Percentiles rank a stretch among this genome's conserved stretches.
phyloP scores from a whole-genome alignment of 73 alveolate genomes.

The Diophrys sp. region DNA sequence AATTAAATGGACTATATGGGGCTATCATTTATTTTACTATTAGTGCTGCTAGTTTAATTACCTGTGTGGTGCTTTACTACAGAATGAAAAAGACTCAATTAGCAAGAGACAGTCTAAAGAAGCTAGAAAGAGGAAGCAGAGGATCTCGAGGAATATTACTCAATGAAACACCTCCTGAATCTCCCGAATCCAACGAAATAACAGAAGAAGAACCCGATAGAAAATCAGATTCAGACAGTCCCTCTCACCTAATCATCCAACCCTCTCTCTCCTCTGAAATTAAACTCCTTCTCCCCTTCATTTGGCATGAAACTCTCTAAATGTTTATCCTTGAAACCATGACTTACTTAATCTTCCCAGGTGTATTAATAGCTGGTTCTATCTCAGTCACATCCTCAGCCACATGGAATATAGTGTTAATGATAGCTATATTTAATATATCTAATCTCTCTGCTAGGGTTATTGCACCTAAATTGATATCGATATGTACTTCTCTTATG shows the following conservation, averaged over 20 bases:
- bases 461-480: neutral
- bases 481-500: neutral
- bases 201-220: no score
- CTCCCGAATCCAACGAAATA: no score
- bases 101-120: neutral
- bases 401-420: neutral
- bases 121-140: no score
- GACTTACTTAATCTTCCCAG: neutral
- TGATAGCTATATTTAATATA: neutral
- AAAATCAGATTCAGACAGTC: no score
- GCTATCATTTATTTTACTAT: neutral
- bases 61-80: neutral
- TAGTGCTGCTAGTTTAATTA: neutral
- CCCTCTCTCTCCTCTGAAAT: no score
- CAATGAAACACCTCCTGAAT: no score
- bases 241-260: no score
- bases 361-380: neutral
- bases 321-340: neutral
- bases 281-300: no score
- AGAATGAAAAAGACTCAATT: neutral
- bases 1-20: neutral
- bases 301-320: no score
- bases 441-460: neutral
- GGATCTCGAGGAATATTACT: no score
- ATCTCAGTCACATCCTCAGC: neutral